A percentile compares a stretch with the other conserved stretches of the same genome.
Conservation (phyloP, 305 asterid genomes). For the Rubia tinctorum region DNA sequence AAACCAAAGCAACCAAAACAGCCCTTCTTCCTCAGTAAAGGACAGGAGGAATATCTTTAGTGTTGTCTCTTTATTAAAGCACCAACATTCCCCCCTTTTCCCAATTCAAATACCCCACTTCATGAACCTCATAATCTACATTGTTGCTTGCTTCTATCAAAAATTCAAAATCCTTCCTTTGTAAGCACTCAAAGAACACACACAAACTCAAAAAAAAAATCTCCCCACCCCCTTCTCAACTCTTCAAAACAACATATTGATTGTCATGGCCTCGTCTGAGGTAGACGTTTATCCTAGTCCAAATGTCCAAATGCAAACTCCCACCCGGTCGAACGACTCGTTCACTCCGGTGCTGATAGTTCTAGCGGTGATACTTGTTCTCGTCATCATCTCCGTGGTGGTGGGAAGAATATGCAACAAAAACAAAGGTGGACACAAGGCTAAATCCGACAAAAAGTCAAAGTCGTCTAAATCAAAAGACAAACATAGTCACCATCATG, state of each 20-base stretch:
- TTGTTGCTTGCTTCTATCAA: slow-evolving; percentile 24
- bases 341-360: slow-evolving; percentile 68
- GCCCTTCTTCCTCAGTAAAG: slow-evolving; percentile 29
- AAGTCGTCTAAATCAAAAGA: slow-evolving; percentile 22
- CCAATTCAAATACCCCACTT: slow-evolving; percentile 29
- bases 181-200: slow-evolving; percentile 41
- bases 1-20: slow-evolving; percentile 39
- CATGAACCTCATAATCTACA: slow-evolving; percentile 10
- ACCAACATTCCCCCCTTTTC: slow-evolving; percentile 24
- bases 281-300: slow-evolving; percentile 44
- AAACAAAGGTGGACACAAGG: slow-evolving; percentile 20
- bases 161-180: slow-evolving; percentile 16
- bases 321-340: slow-evolving; percentile 54
- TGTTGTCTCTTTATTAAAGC: slow-evolving; percentile 52
- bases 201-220: neutral
- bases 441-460: slow-evolving; percentile 36
- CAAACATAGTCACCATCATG: slow-evolving; percentile 14
- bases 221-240: neutral
- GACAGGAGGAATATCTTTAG: slow-evolving; percentile 54
- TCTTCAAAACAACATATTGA: slow-evolving; percentile 13
- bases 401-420: slow-evolving; percentile 58
- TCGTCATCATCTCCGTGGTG: slow-evolving; percentile 59
- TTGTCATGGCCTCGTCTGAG: slow-evolving; percentile 29
- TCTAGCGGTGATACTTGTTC: slow-evolving; percentile 51
- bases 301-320: slow-evolving; percentile 24